A percentile compares a stretch with the other conserved stretches of the same genome.
Evolutionary conservation across 2,329 filamentous ascomycete species (phyloP).

Genomic region (Beauveria bassiana): DNA sequence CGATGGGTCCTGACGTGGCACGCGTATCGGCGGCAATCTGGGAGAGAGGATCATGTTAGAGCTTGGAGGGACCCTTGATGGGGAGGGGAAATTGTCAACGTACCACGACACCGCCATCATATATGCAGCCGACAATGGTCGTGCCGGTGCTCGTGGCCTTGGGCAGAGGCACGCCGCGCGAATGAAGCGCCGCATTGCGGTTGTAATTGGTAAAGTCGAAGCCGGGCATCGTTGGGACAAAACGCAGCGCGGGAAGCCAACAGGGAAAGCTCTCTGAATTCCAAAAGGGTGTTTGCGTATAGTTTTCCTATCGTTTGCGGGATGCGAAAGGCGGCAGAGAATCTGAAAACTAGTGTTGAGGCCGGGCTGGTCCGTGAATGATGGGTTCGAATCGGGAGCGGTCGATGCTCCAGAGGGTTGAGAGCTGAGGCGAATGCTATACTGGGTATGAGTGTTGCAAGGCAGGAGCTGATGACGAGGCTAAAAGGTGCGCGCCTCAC

Average conservation of each 20-base stretch:
- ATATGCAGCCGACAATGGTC: conserved; percentile 97
- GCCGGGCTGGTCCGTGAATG: neutral
- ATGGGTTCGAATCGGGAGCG: neutral
- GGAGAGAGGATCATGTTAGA: neutral
- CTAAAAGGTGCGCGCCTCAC: conserved; percentile 23
- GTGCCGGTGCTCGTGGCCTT: conserved; percentile 98
- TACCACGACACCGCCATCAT: conserved; percentile 90
- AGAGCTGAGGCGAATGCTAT: neutral
- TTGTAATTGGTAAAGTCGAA: conserved; percentile 99
- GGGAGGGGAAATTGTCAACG: conserved; percentile 26
- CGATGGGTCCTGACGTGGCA: conserved; percentile 94
- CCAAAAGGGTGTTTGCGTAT: neutral
- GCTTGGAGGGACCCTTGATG: neutral
- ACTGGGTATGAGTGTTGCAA: conserved; percentile 8
- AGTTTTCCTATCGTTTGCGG: neutral
- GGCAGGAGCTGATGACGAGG: conserved; percentile 43
- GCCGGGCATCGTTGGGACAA: conserved; percentile 62
- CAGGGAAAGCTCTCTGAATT: neutral
- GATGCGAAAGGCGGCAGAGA: neutral
- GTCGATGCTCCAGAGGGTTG: neutral
- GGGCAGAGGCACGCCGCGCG: conserved; percentile 85
- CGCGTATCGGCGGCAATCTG: conserved; percentile 96
- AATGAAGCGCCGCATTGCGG: conserved; percentile 93
- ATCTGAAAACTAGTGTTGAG: neutral
- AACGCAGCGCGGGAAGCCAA: neutral